Base-by-base conservation (phyloP, 305 asterid genomes). In the Fraxinus velutina region DNA sequence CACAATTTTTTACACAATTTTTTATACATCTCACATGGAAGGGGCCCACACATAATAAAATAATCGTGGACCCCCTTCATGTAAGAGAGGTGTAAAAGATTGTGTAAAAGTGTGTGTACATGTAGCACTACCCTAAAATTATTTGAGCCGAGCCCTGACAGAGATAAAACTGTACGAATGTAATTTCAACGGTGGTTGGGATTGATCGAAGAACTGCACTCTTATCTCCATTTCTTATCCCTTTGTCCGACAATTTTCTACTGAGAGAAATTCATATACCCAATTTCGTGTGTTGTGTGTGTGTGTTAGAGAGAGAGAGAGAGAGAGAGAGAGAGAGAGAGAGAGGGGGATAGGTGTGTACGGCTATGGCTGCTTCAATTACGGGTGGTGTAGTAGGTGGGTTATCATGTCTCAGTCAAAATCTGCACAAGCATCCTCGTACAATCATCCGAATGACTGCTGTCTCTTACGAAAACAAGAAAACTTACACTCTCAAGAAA, bases 401-500 rank as follows among this genome's bases (percentile, higher is more conserved):
- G 33, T 90, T 90, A 32, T 83, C 90, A 5, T 82, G 76, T 44
- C 79, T 89, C 83, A 77, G 80, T 76, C 87, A 79, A 29, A 39
- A 39, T 81, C 90, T 86, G 42, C 91, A 81, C 21, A 80, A 66
- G 83, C 89, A 85, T 22, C 75, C 85, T 37, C 86, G 88, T 80
- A 82, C 91, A 21, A 75, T 90, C 75, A 85, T 92, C 73, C 90
- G 90, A 62, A 91, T 93, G 94, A 82, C 78, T 36, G 83, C 99
- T 22, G 80, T 93, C 70, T 89, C 91, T 39, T 97, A 86, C 77
- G 98, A 93, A 85, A 90, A 92, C 93, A 90, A 91, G 89, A 92
- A 91, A 78, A 79, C 97, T 32, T 96, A 83, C 89, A 91, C 97
- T 27, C 90, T 96, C 71, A 82, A 90, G 75, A 96, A 94, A 73